phyloP scores from a whole-genome alignment of 148 eudicot genomes.

The Silene uniflora region DNA sequence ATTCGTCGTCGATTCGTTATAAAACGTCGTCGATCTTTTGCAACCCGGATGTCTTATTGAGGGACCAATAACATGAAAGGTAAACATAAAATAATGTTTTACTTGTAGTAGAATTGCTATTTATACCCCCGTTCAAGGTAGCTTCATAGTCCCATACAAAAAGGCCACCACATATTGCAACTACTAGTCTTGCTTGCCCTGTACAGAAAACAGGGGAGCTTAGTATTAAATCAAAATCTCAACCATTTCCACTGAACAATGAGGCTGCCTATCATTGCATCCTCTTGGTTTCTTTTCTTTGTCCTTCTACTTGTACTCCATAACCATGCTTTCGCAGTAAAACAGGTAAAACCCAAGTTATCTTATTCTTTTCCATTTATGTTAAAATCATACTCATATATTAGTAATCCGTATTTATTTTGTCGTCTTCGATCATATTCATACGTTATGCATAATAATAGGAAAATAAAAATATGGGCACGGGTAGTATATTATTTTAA shows the following conservation, averaged over 20 bases:
- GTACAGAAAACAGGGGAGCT: not conserved
- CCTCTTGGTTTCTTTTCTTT: slow-evolving; percentile 27
- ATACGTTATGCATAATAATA: no score
- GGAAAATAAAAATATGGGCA: no score
- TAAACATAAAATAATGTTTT: no score
- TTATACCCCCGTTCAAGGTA: not conserved
- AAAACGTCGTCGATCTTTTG: no score
- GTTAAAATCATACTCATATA: no score
- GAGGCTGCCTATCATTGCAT: slow-evolving; percentile 17
- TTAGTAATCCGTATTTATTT: not conserved
- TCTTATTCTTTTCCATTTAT: no score
- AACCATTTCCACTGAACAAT: slow-evolving; percentile 1
- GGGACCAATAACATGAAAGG: no score
- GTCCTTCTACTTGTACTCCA: slow-evolving; percentile 34
- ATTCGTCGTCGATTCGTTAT: no score
- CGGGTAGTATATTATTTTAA: no score
- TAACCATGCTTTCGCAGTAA: slow-evolving; percentile 43
- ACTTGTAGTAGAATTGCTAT: no score
- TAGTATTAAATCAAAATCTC: not conserved
- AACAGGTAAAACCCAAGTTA: slow-evolving; percentile 40
- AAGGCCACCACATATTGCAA: not conserved
- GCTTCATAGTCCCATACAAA: not conserved
- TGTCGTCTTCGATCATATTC: no score
- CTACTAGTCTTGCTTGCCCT: not conserved
- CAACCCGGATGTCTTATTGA: no score